Conservation (phyloP, 768 basidiomycete genomes). For the Calocera cornea region DNA sequence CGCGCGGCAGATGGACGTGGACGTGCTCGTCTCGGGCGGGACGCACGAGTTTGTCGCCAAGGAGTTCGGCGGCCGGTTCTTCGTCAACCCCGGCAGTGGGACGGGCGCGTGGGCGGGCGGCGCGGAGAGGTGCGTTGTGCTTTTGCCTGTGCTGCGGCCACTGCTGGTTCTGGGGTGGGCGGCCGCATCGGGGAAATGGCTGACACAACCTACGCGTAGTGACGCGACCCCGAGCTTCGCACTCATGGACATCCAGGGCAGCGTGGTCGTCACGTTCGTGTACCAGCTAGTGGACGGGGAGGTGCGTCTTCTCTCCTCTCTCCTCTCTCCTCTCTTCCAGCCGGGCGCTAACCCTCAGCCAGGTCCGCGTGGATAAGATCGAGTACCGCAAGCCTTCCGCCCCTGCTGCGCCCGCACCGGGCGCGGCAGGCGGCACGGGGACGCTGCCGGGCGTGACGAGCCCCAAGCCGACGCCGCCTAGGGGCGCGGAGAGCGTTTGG, state of each 20-base stretch:
- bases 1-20: slow-evolving; percentile 94
- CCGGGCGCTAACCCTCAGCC: not conserved
- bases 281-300: slow-evolving; percentile 91
- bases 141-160: slow-evolving; percentile 15
- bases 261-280: slow-evolving; percentile 92
- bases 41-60: slow-evolving; percentile 97
- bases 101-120: slow-evolving; percentile 87
- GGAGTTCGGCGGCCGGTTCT: slow-evolving; percentile 83
- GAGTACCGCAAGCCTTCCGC: slow-evolving; percentile 13
- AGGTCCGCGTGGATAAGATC: slow-evolving; percentile 63
- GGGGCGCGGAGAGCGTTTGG: not conserved
- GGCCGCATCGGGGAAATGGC: not conserved
- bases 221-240: slow-evolving; percentile 91
- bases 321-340: not conserved
- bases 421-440: not conserved
- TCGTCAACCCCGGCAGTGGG: slow-evolving; percentile 89
- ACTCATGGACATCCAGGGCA: slow-evolving; percentile 93
- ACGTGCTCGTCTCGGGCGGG: slow-evolving; percentile 84
- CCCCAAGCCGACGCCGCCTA: not conserved
- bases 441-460: not conserved
- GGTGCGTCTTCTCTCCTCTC: slow-evolving; percentile 30
- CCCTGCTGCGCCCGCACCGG: slow-evolving; percentile 46
- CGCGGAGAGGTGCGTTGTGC: slow-evolving; percentile 50
- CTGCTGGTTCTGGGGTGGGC: not conserved
- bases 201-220: slow-evolving; percentile 27